Conservation (phyloP, 345 rosid genomes). For the Erodium maritimum region DNA sequence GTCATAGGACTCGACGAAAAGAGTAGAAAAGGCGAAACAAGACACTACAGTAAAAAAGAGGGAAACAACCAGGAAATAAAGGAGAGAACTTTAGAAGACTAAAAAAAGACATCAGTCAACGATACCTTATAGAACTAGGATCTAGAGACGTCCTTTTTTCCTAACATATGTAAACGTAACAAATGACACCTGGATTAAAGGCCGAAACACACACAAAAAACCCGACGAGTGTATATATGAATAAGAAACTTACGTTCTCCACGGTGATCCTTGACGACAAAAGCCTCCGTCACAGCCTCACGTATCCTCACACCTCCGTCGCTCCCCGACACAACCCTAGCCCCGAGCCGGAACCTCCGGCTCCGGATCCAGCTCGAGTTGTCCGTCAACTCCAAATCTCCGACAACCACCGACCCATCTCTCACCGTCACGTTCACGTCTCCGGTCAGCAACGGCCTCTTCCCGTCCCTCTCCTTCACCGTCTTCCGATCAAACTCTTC, state of each 20-base stretch:
- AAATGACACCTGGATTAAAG: too few relatives aligned
- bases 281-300: slow-evolving; percentile 70
- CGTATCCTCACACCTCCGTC: slow-evolving; percentile 35
- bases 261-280: slow-evolving; percentile 84
- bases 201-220: too few relatives aligned
- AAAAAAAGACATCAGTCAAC: too few relatives aligned
- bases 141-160: too few relatives aligned
- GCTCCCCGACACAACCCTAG: slow-evolving; percentile 39
- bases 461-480: slow-evolving; percentile 65
- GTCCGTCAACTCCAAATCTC: slow-evolving; percentile 76
- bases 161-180: too few relatives aligned
- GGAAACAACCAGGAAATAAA: too few relatives aligned
- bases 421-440: slow-evolving; percentile 41
- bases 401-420: slow-evolving; percentile 38
- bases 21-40: too few relatives aligned
- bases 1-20: too few relatives aligned
- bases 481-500: slow-evolving; percentile 49
- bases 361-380: slow-evolving; percentile 93
- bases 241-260: slow-evolving; percentile 71
- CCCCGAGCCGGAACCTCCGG: slow-evolving; percentile 68
- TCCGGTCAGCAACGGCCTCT: slow-evolving; percentile 83
- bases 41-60: too few relatives aligned
- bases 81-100: too few relatives aligned
- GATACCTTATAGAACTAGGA: too few relatives aligned
- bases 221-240: too few relatives aligned